Percentiles rank a stretch among this genome's conserved stretches.
These are phyloP conservation scores for Agrocybe praecox DNA, from an alignment of 768 basidiomycete species.

Conservation along the genomic window DNA sequence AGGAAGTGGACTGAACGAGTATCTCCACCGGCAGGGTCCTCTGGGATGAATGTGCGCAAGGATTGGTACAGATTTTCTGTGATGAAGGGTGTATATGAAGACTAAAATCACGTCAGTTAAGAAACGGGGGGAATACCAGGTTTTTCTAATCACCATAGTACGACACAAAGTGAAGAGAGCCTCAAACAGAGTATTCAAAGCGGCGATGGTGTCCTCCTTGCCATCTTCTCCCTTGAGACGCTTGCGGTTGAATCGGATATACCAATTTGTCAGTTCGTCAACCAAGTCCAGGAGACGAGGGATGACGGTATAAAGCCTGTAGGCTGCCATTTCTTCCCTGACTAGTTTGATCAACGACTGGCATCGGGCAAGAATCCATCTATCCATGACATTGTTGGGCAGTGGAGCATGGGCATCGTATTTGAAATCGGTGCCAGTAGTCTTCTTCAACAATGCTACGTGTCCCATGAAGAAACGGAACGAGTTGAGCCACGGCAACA, in stretches of 20 bases:
- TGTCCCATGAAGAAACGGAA: constrained; percentile 99
- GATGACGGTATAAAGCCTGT: constrained; percentile 96
- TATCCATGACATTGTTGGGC: constrained; percentile 95
- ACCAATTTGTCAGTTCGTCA: constrained; percentile 98
- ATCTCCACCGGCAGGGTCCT: constrained; percentile 69
- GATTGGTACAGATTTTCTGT: constrained; percentile 97
- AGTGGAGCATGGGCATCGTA: constrained; percentile 87
- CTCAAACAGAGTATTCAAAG: constrained; percentile 96
- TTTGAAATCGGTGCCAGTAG: constrained; percentile 71
- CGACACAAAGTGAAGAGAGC: constrained; percentile 91
- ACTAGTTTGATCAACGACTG: constrained; percentile 95
- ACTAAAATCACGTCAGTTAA: constrained; percentile 46
- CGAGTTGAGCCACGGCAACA: constrained; percentile 97
- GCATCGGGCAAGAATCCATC: constrained; percentile 98
- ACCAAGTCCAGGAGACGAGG: constrained; percentile 91
- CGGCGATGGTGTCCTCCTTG: constrained; percentile 80
- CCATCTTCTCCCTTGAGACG: constrained; percentile 96
- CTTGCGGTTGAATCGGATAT: constrained; percentile 97
- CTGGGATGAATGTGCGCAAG: constrained; percentile 82
- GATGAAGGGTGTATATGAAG: constrained; percentile 97
- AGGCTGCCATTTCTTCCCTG: constrained; percentile 94
- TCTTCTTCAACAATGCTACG: constrained; percentile 83
- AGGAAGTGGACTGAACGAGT: constrained; percentile 95
- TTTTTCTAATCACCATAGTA: constrained; percentile 72
- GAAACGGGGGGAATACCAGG: not conserved